These are phyloP conservation scores for Funneliformis caledonium DNA, from an alignment of 371 early-diverging fungal species.

Conservation along the genomic window DNA sequence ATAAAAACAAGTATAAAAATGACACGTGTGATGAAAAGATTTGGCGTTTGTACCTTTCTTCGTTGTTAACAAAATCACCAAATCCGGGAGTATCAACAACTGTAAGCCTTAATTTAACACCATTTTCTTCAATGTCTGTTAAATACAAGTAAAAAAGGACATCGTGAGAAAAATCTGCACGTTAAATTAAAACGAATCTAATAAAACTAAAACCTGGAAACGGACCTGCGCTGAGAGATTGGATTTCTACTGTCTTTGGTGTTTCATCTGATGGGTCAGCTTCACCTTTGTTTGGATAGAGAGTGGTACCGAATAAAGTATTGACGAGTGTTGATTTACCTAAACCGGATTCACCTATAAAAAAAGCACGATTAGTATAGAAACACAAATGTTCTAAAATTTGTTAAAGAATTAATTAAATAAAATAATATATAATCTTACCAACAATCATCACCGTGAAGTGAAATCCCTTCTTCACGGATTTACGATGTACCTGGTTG, in stretches of 20 bases:
- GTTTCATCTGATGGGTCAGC: constrained; percentile 82
- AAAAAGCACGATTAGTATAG: constrained; percentile 1
- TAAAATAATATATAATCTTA: constrained; percentile 48
- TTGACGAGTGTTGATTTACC: constrained; percentile 99
- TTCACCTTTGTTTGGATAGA: constrained; percentile 88
- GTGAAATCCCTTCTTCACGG: constrained; percentile 98
- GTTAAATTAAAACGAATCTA: not conserved
- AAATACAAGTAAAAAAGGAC: not conserved
- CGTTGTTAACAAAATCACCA: constrained; percentile 96
- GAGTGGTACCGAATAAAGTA: constrained; percentile 94
- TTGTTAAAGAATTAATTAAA: constrained; percentile 24
- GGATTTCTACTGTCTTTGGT: constrained; percentile 93
- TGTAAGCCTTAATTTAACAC: constrained; percentile 91
- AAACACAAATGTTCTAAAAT: constrained; percentile 6
- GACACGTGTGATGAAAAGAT: not conserved
- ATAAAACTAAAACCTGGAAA: not conserved
- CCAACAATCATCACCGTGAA: constrained; percentile 98
- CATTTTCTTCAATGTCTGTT: constrained; percentile 77
- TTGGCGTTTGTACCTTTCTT: constrained; percentile 68
- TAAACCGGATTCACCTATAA: constrained; percentile 93
- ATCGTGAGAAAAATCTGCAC: not conserved
- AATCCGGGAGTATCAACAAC: constrained; percentile 96
- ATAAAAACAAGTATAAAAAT: not conserved
- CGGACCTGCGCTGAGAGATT: constrained; percentile 87
- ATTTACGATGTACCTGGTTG: constrained; percentile 98